Percentiles rank a stretch among this genome's conserved stretches.
Conservation (phyloP, 306 rosid species). For the Malus sieversii region DNA sequence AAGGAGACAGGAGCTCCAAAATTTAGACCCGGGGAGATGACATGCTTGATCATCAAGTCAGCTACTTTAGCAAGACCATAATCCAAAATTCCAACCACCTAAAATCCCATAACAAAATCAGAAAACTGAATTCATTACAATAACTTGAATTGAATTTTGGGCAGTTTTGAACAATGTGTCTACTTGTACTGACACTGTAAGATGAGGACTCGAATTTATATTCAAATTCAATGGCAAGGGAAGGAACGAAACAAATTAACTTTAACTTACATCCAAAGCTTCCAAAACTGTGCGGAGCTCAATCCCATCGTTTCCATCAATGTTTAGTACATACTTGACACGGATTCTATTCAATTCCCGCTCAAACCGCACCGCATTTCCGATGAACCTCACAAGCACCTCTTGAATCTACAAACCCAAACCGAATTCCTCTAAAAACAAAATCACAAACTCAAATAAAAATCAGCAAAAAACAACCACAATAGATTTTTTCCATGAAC, state of each 20-base stretch:
- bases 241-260: conserved; percentile 7
- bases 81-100: conserved; percentile 79
- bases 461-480: conserved; percentile 28
- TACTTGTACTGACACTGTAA: background rate
- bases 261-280: conserved; percentile 75
- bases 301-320: conserved; percentile 32
- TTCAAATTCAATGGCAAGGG: background rate
- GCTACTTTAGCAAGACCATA: conserved; percentile 89
- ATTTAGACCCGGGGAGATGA: conserved; percentile 49
- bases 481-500: background rate
- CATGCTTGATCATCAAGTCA: conserved; percentile 72
- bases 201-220: background rate
- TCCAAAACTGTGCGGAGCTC: conserved; percentile 60
- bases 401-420: conserved; percentile 98
- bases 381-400: conserved; percentile 64
- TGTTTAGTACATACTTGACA: conserved; percentile 43
- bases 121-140: background rate
- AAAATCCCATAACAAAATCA: background rate
- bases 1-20: conserved; percentile 41
- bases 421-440: conserved; percentile 72
- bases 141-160: background rate
- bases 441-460: conserved; percentile 62
- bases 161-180: background rate
- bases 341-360: conserved; percentile 39
- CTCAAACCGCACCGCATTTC: conserved; percentile 70